Conservation (phyloP, 2,329 filamentous ascomycete species). For the Cladosporium sp. region DNA sequence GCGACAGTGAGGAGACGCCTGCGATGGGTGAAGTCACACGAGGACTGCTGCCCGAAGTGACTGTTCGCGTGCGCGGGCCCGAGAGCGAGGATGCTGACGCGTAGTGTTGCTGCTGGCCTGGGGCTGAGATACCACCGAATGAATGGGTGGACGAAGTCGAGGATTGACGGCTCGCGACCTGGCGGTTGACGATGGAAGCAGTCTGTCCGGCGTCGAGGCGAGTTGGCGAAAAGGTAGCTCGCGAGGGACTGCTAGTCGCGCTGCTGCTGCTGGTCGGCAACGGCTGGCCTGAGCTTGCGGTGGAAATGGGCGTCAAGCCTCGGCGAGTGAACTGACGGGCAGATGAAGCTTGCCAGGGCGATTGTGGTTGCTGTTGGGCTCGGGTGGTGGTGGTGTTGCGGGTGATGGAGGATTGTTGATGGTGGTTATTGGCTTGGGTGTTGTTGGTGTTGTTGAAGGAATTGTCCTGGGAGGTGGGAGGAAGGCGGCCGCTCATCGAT, state of each 20-base stretch:
- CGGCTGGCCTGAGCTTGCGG: slow-evolving; percentile 44
- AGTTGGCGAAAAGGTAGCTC: slow-evolving; percentile 54
- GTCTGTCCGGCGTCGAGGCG: slow-evolving; percentile 57
- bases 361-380: slow-evolving; percentile 48
- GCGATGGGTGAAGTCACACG: slow-evolving; percentile 59
- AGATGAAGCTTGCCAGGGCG: slow-evolving; percentile 59
- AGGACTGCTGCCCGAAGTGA: slow-evolving; percentile 56
- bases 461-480: slow-evolving; percentile 42
- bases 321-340: slow-evolving; percentile 59
- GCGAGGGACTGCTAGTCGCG: slow-evolving; percentile 53
- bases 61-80: slow-evolving; percentile 58
- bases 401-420: slow-evolving; percentile 23
- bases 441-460: slow-evolving; percentile 23
- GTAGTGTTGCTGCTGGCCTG: slow-evolving; percentile 55
- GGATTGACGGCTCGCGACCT: slow-evolving; percentile 55
- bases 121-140: slow-evolving; percentile 51
- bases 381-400: slow-evolving; percentile 42
- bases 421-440: slow-evolving; percentile 29
- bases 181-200: slow-evolving; percentile 52
- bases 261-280: slow-evolving; percentile 45
- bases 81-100: slow-evolving; percentile 56
- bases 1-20: slow-evolving; percentile 52
- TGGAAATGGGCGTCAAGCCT: slow-evolving; percentile 61
- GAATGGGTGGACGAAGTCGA: slow-evolving; percentile 58
- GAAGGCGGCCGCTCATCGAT: slow-evolving; percentile 58